Evolutionary conservation across 2,329 filamentous ascomycete species (phyloP).

Genomic region (Conoideocrella luteorostrata): DNA sequence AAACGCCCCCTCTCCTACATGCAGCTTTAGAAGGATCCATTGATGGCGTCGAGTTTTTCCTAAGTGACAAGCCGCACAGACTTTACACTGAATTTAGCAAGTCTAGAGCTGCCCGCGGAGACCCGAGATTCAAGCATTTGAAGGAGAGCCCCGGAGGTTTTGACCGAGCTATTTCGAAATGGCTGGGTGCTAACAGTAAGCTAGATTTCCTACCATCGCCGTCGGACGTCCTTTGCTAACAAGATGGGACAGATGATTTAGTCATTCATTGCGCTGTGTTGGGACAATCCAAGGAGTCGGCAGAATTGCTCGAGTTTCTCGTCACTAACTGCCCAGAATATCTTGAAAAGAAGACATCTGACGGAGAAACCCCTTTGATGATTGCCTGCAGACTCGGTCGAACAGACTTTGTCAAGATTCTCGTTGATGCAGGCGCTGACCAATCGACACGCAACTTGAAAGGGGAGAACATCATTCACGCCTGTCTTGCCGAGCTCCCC

Average conservation of each 20-base stretch:
- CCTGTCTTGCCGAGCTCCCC: conserved; percentile 32
- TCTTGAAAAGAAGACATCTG: conserved; percentile 54
- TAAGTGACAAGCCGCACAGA: conserved; percentile 62
- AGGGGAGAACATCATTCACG: conserved; percentile 65
- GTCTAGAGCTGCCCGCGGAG: conserved; percentile 51
- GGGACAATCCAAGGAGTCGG: conserved; percentile 34
- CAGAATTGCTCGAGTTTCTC: conserved; percentile 58
- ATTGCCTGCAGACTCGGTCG: conserved; percentile 56
- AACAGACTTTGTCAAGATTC: conserved; percentile 47
- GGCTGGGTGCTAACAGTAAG: conserved; percentile 52
- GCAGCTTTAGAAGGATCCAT: conserved; percentile 53
- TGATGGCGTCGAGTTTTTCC: conserved; percentile 70
- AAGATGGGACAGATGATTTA: conserved; percentile 42
- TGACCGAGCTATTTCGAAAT: conserved; percentile 54
- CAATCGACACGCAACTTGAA: conserved; percentile 55
- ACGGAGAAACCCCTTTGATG: conserved; percentile 60
- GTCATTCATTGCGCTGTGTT: conserved; percentile 61
- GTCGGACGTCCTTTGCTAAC: conserved; percentile 14
- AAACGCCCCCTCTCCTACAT: conserved; percentile 52
- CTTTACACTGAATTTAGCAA: conserved; percentile 62
- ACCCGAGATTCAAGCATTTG: conserved; percentile 57
- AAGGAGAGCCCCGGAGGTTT: conserved; percentile 55
- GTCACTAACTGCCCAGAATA: conserved; percentile 53
- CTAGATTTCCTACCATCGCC: conserved; percentile 24
- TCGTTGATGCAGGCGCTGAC: conserved; percentile 65